Base-by-base conservation (phyloP, 2,329 filamentous ascomycete species). In the Fusarium sp. region DNA sequence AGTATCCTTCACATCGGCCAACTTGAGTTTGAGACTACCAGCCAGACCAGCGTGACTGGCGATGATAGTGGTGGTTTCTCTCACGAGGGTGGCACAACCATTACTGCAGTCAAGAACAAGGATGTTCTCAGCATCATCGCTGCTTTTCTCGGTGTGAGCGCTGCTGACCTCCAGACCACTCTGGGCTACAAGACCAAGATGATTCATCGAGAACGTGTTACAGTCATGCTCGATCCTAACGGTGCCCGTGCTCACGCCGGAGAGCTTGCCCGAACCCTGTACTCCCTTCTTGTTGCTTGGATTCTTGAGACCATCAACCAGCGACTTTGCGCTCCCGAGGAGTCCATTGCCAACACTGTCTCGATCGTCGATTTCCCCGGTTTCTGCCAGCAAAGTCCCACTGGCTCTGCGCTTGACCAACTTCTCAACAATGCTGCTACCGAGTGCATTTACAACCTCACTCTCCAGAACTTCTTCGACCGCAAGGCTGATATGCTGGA, bases 61-160 rank as follows among this genome's bases (percentile, higher is more conserved):
- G 95, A 98, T 76, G 96, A 99, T 77, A 98, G 95, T 74, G 96
- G 96, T 61, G 95, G 95, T 25, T 98, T 96, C 82, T 97, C 96
- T 0, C 94, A 97, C 79, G 96, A 99, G 81, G 96, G 96, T 72
- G 94, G 92, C 45, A 93, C 96, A 78, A 93, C 89, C 1, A 86
- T 95, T 33, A 98, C 96, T 0, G 89, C 92, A 5, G 95, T 98
- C 36, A 96, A 93, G 84, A 99, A 99, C 82, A 97, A 95, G 83
- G 95, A 98, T 70, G 92, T 94, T 4, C 86, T 99, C 11, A 87
- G 86, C 46, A 94, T 95, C 52, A 88, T 99, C 59, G 95, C 96
- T 15, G 95, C 95, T n/a, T 99, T 99, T 86, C 85, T 99, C 4
- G 96, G 96, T 50, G 92, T 99, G 11, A 89, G 91, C 76, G 89